These are phyloP conservation scores for Tricholoma bakamatsutake DNA, from an alignment of 768 basidiomycete genomes.

Conservation along the genomic window DNA sequence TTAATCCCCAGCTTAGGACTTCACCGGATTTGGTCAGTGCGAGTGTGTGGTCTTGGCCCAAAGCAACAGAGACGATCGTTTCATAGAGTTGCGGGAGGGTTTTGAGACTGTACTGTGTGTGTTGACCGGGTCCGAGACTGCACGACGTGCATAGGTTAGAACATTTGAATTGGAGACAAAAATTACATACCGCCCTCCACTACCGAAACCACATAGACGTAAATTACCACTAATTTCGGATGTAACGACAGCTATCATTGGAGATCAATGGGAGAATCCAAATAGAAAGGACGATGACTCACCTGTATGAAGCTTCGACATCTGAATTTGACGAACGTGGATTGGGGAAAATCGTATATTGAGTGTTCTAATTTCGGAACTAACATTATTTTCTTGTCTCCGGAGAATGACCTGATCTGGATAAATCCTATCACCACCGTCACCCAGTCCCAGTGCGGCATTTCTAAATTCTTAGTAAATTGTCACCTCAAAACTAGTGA, in stretches of 20 bases:
- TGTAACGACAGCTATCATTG: slow-evolving; percentile 51
- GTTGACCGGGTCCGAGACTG: slow-evolving; percentile 69
- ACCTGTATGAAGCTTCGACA: slow-evolving; percentile 92
- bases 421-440: slow-evolving; percentile 67
- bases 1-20: slow-evolving; percentile 86
- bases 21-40: slow-evolving; percentile 77
- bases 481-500: not conserved
- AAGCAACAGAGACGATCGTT: slow-evolving; percentile 60
- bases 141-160: not conserved
- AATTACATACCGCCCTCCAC: slow-evolving; percentile 66
- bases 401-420: slow-evolving; percentile 71
- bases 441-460: slow-evolving; percentile 80
- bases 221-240: slow-evolving; percentile 69
- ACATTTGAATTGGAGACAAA: not conserved
- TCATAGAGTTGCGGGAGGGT: slow-evolving; percentile 53
- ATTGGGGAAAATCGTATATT: slow-evolving; percentile 56
- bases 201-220: slow-evolving; percentile 85
- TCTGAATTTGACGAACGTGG: slow-evolving; percentile 58
- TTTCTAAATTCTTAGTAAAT: slow-evolving; percentile 45
- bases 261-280: not conserved
- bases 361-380: slow-evolving; percentile 22
- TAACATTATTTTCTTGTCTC: slow-evolving; percentile 25
- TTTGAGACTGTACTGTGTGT: slow-evolving; percentile 72
- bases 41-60: slow-evolving; percentile 94
- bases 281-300: slow-evolving; percentile 9